Percentiles rank a stretch among this genome's conserved stretches.
phyloP scores from a whole-genome alignment of 2,329 filamentous ascomycete species.

The Colletotrichum viniferum region DNA sequence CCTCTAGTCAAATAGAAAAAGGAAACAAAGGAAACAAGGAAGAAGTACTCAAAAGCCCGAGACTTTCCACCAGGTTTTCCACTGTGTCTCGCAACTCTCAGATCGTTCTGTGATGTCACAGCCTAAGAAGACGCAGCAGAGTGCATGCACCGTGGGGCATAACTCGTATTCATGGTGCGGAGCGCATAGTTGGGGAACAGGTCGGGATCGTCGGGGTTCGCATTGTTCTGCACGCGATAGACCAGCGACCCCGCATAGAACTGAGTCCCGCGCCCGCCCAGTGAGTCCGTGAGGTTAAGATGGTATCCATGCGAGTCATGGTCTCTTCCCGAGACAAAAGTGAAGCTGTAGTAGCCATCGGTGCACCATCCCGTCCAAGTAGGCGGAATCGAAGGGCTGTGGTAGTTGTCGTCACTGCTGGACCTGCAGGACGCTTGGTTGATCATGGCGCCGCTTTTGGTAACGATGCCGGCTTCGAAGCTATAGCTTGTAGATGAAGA shows the following conservation, averaged over 20 bases:
- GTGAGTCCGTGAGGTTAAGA: not conserved
- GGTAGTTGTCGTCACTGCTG: not conserved
- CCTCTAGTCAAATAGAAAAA: not conserved
- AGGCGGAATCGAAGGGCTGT: not conserved
- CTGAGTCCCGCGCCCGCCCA: not conserved
- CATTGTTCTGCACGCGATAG: not conserved
- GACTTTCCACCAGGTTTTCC: not conserved
- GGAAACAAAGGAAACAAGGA: not conserved
- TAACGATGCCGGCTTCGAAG: not conserved
- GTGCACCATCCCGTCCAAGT: not conserved
- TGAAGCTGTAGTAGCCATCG: not conserved
- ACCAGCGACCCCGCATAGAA: not conserved
- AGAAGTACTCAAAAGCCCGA: not conserved
- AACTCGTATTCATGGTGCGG: not conserved
- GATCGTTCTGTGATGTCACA: not conserved
- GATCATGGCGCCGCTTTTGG: not conserved
- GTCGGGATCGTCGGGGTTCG: not conserved
- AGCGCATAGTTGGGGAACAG: not conserved
- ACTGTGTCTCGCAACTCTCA: not conserved
- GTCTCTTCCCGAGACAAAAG: not conserved
- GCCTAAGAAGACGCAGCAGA: not conserved
- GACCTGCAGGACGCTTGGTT: not conserved
- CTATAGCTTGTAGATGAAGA: not conserved
- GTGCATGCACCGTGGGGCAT: not conserved
- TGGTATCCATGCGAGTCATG: not conserved